phyloP scores from a whole-genome alignment of 2,329 filamentous ascomycete species.

The Metarhizium anisopliae region DNA sequence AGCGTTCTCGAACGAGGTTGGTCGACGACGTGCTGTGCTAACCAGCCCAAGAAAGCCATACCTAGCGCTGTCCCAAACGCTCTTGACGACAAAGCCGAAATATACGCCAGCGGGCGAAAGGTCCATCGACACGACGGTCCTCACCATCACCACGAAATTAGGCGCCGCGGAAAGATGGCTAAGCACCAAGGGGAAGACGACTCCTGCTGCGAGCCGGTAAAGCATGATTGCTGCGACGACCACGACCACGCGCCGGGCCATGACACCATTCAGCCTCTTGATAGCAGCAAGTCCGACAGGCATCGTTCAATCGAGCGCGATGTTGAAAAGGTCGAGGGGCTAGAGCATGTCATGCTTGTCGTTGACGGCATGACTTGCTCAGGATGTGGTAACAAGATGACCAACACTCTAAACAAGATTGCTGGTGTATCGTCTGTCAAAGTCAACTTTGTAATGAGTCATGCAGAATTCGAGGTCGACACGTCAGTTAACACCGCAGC shows the following conservation, averaged over 20 bases:
- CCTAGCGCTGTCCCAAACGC: not conserved
- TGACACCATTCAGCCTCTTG: not conserved
- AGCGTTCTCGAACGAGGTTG: slow-evolving; percentile 20
- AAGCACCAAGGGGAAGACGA: slow-evolving; percentile 5
- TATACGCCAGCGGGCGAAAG: slow-evolving; percentile 5
- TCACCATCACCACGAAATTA: slow-evolving; percentile 14
- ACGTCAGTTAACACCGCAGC: slow-evolving; percentile 13
- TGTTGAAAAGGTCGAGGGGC: slow-evolving; percentile 15
- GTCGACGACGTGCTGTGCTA: slow-evolving; percentile 18
- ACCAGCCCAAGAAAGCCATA: slow-evolving; percentile 3
- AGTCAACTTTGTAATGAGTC: slow-evolving; percentile 30
- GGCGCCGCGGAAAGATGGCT: slow-evolving; percentile 12
- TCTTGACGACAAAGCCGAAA: not conserved
- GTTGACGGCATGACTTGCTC: slow-evolving; percentile 30
- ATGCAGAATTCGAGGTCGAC: slow-evolving; percentile 24
- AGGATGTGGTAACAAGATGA: slow-evolving; percentile 25
- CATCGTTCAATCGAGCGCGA: slow-evolving; percentile 7
- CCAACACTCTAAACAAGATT: slow-evolving; percentile 16
- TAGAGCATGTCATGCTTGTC: slow-evolving; percentile 18
- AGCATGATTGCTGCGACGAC: slow-evolving; percentile 9
- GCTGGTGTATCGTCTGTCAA: slow-evolving; percentile 21
- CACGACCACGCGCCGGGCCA: slow-evolving; percentile 6
- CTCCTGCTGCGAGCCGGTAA: slow-evolving; percentile 1
- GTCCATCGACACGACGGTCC: slow-evolving; percentile 2
- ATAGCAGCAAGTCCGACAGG: not conserved